Percentiles rank a stretch among this genome's conserved stretches.
Conservation (phyloP, 1,139 yeast genomes). For the Lodderomyces theae region DNA sequence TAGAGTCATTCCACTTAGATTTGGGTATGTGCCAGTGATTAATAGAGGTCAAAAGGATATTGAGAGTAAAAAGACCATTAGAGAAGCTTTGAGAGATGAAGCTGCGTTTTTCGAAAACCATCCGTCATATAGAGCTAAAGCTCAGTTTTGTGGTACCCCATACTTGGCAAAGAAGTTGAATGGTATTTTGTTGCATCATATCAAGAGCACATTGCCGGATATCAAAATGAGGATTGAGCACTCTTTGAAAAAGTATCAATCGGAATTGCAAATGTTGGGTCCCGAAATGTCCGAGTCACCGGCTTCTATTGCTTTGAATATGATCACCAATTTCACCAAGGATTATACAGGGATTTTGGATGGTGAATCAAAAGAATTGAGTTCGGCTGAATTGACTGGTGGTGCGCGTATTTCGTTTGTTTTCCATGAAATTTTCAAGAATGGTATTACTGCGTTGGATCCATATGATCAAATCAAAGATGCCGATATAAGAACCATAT, state of each 20-base stretch:
- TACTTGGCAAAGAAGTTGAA: slow-evolving; percentile 91
- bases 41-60: slow-evolving; percentile 98
- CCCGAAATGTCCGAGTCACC: slow-evolving; percentile 89
- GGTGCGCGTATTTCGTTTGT: slow-evolving; percentile 98
- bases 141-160: slow-evolving; percentile 93
- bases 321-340: slow-evolving; percentile 89
- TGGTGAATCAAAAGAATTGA: slow-evolving; percentile 90
- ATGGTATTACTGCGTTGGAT: slow-evolving; percentile 88
- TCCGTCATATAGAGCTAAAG: slow-evolving; percentile 77
- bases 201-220: slow-evolving; percentile 90
- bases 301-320: slow-evolving; percentile 81
- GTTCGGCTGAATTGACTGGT: slow-evolving; percentile 83
- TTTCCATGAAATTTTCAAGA: slow-evolving; percentile 92
- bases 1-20: slow-evolving; percentile 89
- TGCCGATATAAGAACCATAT: slow-evolving; percentile 94
- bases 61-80: slow-evolving; percentile 79
- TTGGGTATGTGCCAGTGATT: slow-evolving; percentile 96
- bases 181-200: slow-evolving; percentile 86
- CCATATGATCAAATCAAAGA: slow-evolving; percentile 98
- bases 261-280: slow-evolving; percentile 72
- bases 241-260: slow-evolving; percentile 76
- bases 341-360: slow-evolving; percentile 90
- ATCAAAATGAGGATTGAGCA: slow-evolving; percentile 88
- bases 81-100: slow-evolving; percentile 85
- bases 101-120: slow-evolving; percentile 71